Conservation (phyloP, 1,284 basidiomycete species). For the Pseudozyma sp. region DNA sequence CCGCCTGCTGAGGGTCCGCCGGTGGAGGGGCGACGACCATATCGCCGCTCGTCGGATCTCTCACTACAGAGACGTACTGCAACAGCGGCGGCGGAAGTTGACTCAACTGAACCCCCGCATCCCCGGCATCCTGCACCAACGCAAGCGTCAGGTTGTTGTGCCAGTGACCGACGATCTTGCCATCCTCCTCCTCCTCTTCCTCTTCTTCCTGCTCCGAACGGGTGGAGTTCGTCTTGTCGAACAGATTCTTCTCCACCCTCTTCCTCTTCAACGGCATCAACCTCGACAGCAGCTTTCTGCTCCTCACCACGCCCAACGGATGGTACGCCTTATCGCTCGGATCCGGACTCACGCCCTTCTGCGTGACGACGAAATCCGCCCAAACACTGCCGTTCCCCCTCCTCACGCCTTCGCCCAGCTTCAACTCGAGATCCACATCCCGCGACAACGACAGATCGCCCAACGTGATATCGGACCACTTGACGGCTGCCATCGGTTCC, state of each 20-base stretch:
- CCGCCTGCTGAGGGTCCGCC: slow-evolving; percentile 1
- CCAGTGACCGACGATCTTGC: slow-evolving; percentile 80
- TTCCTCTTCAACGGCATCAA: slow-evolving; percentile 80
- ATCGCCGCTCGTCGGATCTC: slow-evolving; percentile 17
- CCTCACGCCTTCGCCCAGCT: slow-evolving; percentile 31
- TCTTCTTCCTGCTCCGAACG: slow-evolving; percentile 67
- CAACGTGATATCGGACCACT: slow-evolving; percentile 40
- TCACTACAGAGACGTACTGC: slow-evolving; percentile 62
- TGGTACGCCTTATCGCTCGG: slow-evolving; percentile 72
- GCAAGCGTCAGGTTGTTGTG: slow-evolving; percentile 89
- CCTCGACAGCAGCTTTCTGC: slow-evolving; percentile 85
- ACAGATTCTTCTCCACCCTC: slow-evolving; percentile 85
- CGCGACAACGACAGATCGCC: slow-evolving; percentile 30
- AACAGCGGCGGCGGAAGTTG: slow-evolving; percentile 76
- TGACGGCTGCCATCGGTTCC: slow-evolving; percentile 46
- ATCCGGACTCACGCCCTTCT: slow-evolving; percentile 76
- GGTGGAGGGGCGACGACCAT: slow-evolving; percentile 28
- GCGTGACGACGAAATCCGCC: slow-evolving; percentile 85
- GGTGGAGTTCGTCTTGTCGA: slow-evolving; percentile 69
- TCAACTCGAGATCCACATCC: slow-evolving; percentile 41
- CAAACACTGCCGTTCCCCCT: slow-evolving; percentile 70
- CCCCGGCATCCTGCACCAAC: slow-evolving; percentile 75
- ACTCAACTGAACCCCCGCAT: slow-evolving; percentile 73
- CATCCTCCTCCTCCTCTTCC: slow-evolving; percentile 67
- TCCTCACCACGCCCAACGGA: slow-evolving; percentile 76